Conservation (phyloP, 352 stramenopile species). For the Phytopythium kandeliae region DNA sequence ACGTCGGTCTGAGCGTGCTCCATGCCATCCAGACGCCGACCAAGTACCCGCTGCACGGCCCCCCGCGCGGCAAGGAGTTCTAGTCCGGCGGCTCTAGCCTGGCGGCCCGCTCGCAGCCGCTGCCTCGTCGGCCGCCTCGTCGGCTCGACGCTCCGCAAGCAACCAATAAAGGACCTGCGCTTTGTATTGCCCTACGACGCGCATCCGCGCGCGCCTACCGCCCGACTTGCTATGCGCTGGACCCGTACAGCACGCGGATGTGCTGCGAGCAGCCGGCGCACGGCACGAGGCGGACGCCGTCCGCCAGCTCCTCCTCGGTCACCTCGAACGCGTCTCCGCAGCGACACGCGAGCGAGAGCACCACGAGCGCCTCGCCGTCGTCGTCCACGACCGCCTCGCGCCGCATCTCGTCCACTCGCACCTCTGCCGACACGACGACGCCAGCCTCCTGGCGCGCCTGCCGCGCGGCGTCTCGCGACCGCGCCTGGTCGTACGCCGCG, state of each 20-base stretch:
- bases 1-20: conserved; percentile 61
- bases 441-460: conserved; percentile 33
- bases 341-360: conserved; percentile 58
- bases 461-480: conserved; percentile 28
- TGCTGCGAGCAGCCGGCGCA: conserved; percentile 80
- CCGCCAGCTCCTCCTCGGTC: conserved; percentile 45
- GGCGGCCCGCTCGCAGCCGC: no score
- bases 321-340: conserved; percentile 77
- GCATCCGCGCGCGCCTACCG: no score
- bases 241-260: conserved; percentile 44
- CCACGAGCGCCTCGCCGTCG: conserved; percentile 33
- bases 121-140: background rate
- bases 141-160: background rate
- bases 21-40: conserved; percentile 74
- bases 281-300: conserved; percentile 61
- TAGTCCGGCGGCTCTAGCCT: conserved; percentile 22
- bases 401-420: conserved; percentile 40
- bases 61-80: conserved; percentile 81
- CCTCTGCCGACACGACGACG: conserved; percentile 60
- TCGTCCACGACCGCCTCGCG: conserved; percentile 25
- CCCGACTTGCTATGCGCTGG: background rate
- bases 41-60: conserved; percentile 62
- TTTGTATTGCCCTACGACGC: background rate
- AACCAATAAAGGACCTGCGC: background rate
- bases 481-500: conserved; percentile 45